A percentile compares a stretch with the other conserved stretches of the same genome.
phyloP scores from a whole-genome alignment of 176 grass and related monocot genomes.

The Eleusine coracana region DNA sequence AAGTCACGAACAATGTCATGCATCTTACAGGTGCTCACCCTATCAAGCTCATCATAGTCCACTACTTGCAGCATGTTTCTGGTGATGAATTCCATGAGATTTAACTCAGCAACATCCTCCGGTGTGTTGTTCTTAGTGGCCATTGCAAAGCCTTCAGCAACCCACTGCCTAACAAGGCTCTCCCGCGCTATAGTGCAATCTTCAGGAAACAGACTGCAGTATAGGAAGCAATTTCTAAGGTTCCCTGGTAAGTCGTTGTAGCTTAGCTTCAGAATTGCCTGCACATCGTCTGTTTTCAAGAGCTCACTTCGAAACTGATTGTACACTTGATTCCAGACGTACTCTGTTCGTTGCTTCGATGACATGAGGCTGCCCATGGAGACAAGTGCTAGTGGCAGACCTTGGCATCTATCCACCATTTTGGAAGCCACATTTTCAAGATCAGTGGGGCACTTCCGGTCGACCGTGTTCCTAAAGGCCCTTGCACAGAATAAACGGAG shows the following conservation, averaged over 20 bases:
- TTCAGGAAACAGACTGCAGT: slow-evolving; percentile 57
- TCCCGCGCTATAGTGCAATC: slow-evolving; percentile 47
- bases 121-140: slow-evolving; percentile 15
- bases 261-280: slow-evolving; percentile 18
- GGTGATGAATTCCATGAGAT: slow-evolving; percentile 50
- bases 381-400: slow-evolving; percentile 11
- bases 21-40: slow-evolving; percentile 42
- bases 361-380: slow-evolving; percentile 33
- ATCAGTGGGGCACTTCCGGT: neutral
- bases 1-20: slow-evolving; percentile 59
- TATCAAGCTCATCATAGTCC: slow-evolving; percentile 29
- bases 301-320: slow-evolving; percentile 4
- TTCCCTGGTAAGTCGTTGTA: slow-evolving; percentile 21
- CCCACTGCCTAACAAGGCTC: slow-evolving; percentile 57
- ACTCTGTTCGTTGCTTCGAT: neutral
- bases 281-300: neutral
- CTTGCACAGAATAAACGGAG: neutral
- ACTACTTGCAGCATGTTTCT: slow-evolving; percentile 54
- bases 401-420: neutral
- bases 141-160: slow-evolving; percentile 56
- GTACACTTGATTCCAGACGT: slow-evolving; percentile 19
- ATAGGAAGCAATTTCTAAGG: slow-evolving; percentile 56
- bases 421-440: neutral
- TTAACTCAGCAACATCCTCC: slow-evolving; percentile 61
- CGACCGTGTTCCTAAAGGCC: neutral